Base-by-base conservation (phyloP, 495 filamentous ascomycete species). In the Penicillium dipodomyicola region DNA sequence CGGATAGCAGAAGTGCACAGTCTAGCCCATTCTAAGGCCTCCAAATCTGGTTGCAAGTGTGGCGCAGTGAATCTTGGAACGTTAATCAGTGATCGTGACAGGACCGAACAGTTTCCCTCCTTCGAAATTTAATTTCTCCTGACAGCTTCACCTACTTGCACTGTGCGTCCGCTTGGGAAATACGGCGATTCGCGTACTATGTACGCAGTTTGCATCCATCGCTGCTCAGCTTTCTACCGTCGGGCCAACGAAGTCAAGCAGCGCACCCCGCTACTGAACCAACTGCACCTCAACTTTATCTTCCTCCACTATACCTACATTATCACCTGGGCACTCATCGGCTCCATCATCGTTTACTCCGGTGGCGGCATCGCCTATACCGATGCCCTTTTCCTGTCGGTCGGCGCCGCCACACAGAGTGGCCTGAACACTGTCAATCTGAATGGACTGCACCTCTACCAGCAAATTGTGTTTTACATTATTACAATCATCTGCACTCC, bases 361-460 rank as follows among this genome's bases (percentile, higher is more conserved):
- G 69, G 67, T 15, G 79, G 78, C 19, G 63, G 80, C 9, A 67
- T 98, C 40, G 58, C 72, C 7, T 98, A 94, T 63, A 90, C 92
- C 57, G 92, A 98, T 79, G 89, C 92, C 12, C 81, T 98, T n/a
- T 91, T 96, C 77, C 88, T 96, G 58, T 80, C 87, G 12, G 80
- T 78, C 57, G 91, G 94, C 15, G 79, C 87, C 39, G 84, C 88
- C 54, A 97, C 92, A 1, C 94, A 98, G 69, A 92, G 90, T 47
- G 94, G 94, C 0, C 75, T 98, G 56, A 98, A 98, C 72, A 87
- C 91, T 19, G 72, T 96, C 42, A 84, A 97, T 63, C 52, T 92
- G 32, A 96, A 96, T 65, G 52, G 73, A 8, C 68, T 96, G 2
- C 79, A 79, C 51, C 85, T 88, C 8, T 95, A 90, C 59, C 91